Evolutionary conservation across 352 stramenopile genomes (phyloP).

Genomic region (Blastocystis sp.): DNA sequence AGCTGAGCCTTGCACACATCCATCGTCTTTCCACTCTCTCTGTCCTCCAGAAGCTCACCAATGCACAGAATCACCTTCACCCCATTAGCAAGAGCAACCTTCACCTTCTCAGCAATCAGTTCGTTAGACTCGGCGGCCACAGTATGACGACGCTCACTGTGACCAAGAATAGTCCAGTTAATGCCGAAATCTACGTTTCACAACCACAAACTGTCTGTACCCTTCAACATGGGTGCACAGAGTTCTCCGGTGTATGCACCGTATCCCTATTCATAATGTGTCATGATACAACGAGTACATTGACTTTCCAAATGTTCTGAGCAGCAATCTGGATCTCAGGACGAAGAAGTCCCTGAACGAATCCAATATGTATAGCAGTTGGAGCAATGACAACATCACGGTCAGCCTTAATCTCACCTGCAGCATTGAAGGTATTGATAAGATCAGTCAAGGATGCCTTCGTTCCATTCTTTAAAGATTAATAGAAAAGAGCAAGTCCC

Average conservation of each 20-base stretch:
- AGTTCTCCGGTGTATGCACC: slow-evolving; percentile 86
- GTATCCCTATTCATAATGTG: slow-evolving; percentile 71
- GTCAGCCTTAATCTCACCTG: slow-evolving; percentile 71
- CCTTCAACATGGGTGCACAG: slow-evolving; percentile 79
- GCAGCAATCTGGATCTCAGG: slow-evolving; percentile 75
- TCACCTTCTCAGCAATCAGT: slow-evolving; percentile 81
- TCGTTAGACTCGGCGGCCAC: slow-evolving; percentile 78
- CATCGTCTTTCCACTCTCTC: slow-evolving; percentile 82
- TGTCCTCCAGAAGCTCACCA: slow-evolving; percentile 85
- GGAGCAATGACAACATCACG: slow-evolving; percentile 78
- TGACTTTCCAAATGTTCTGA: slow-evolving; percentile 78
- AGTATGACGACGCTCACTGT: slow-evolving; percentile 86
- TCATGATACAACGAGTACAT: slow-evolving; percentile 48
- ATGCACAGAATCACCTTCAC: slow-evolving; percentile 89
- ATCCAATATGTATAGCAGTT: slow-evolving; percentile 75
- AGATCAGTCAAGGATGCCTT: slow-evolving; percentile 74
- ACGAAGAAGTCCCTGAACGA: slow-evolving; percentile 74
- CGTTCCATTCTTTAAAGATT: slow-evolving; percentile 74
- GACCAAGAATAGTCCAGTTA: slow-evolving; percentile 79
- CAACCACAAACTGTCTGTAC: slow-evolving; percentile 68
- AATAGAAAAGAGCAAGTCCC: slow-evolving; percentile 68
- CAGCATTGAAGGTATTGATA: slow-evolving; percentile 74
- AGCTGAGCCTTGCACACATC: slow-evolving; percentile 91
- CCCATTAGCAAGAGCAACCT: slow-evolving; percentile 79
- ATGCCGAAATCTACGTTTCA: slow-evolving; percentile 72